A percentile compares a stretch with the other conserved stretches of the same genome.
Conservation (phyloP, 2,329 filamentous ascomycete genomes). For the Chrysoporthe austroafricana region DNA sequence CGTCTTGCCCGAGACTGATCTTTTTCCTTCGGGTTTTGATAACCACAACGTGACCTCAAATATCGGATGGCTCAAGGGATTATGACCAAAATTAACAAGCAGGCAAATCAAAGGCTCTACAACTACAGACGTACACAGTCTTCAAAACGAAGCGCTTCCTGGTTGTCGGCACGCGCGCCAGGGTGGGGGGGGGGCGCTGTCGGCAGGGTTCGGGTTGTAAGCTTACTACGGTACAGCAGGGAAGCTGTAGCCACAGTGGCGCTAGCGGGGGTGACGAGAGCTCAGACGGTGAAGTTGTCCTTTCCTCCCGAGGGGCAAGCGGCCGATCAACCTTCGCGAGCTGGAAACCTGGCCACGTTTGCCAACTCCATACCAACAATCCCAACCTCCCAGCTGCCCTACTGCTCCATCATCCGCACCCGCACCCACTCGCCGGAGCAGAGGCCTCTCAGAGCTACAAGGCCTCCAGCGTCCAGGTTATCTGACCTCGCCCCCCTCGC, state of each 20-base stretch:
- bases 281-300: slow-evolving; percentile 30
- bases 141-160: too few species aligned
- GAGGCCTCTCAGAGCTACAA: not conserved
- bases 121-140: too few species aligned
- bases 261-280: slow-evolving; percentile 21
- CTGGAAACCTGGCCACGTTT: slow-evolving; percentile 29
- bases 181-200: not conserved
- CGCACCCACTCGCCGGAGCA: slow-evolving; percentile 5
- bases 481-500: not conserved
- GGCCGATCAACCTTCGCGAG: slow-evolving; percentile 18
- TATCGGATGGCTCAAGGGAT: too few species aligned
- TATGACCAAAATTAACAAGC: too few species aligned
- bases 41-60: too few species aligned
- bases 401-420: not conserved
- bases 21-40: too few species aligned
- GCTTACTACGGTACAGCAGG: slow-evolving; percentile 7
- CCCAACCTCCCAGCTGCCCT: slow-evolving; percentile 1
- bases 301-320: slow-evolving; percentile 27
- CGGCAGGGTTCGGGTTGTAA: slow-evolving; percentile 19
- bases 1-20: not conserved
- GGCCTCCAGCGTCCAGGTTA: not conserved
- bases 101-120: too few species aligned
- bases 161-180: too few species aligned
- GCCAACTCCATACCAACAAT: slow-evolving; percentile 15
- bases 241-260: slow-evolving; percentile 28